Evolutionary conservation across 805 yeast species (phyloP), one percentile per base, ranked within the genome.

Genomic region (Hanseniaspora valbyensis): DNA sequence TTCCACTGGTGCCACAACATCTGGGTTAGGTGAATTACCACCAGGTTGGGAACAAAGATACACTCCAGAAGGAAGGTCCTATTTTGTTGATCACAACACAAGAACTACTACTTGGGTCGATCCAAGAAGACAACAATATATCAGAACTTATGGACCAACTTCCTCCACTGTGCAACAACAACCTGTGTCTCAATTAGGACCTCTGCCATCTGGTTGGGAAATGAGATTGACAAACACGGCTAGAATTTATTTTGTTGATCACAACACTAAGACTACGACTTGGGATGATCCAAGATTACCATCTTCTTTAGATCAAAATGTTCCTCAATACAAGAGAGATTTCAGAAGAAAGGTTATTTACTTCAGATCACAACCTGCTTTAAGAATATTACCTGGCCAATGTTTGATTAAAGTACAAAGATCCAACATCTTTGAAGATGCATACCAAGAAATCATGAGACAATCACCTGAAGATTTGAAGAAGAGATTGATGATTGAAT

Each of bases 201-300:
- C 98, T 49, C 73, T 92, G 62, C 99, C 99, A 43, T 80, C 90
- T 50, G 99, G 99, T 50, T 92, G 99, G 99, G 99, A 92, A 72
- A 92, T 92, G 99, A 83, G 99, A 69, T 76, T 92, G 62, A 94
- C 99, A 39, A 92, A 92, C 67, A 92, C 98, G 1, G 96, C 98
- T 9, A 79, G 99, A 66, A 98, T 92, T 21, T 92, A 92, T 67
- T 92, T 92, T 66, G 99, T 92, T 57, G 99, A 92, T 67, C 99
- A 92, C 72, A 92, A 92, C 69, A 92, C 99, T 29, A 92, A 92
- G 70, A 92, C 99, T 0, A 92, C 99, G 0, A 92, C 99, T 1
- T 92, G 99, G 99, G 99, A 92, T 68, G 99, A 92, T 65, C 99
- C 99, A 56, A 81, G 99, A 64, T 75, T 92, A 64, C 99, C 99